A percentile compares a stretch with the other conserved stretches of the same genome.
phyloP scores from a whole-genome alignment of 176 grass and related monocot species.

The Raddia distichophylla region DNA sequence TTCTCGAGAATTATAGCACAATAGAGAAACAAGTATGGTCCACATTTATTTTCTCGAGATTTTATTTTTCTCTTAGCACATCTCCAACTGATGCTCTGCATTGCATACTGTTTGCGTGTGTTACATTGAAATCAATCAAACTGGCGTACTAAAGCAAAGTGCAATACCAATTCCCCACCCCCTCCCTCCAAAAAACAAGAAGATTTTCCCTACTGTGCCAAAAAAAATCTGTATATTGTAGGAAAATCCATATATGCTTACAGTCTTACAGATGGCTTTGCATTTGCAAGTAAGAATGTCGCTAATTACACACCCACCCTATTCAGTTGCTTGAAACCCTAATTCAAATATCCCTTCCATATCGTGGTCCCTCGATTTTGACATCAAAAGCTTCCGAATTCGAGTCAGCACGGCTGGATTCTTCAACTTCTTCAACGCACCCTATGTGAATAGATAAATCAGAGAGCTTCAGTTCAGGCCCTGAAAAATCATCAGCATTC shows the following conservation, averaged over 20 bases:
- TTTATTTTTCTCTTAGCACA: background rate
- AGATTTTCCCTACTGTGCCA: slow-evolving; percentile 29
- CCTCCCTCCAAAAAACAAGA: background rate
- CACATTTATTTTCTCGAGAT: too few species aligned
- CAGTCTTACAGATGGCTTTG: slow-evolving; percentile 5
- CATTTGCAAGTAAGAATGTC: slow-evolving; percentile 24
- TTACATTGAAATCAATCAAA: slow-evolving; percentile 42
- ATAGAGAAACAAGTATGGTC: background rate
- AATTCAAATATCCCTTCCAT: background rate
- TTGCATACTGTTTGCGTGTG: background rate
- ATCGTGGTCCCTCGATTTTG: slow-evolving; percentile 50
- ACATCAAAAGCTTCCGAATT: slow-evolving; percentile 10
- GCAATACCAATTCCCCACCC: background rate
- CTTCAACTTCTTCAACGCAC: slow-evolving; percentile 34
- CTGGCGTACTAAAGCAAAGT: slow-evolving; percentile 27
- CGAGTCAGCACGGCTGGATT: background rate
- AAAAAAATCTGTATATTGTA: slow-evolving; percentile 41
- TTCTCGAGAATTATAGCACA: background rate
- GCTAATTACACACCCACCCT: slow-evolving; percentile 27
- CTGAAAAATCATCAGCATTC: slow-evolving; percentile 5
- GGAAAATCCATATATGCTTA: slow-evolving; percentile 33
- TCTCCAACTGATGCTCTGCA: slow-evolving; percentile 24
- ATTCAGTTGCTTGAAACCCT: slow-evolving; percentile 15
- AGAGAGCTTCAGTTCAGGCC: slow-evolving; percentile 26
- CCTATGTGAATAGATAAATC: slow-evolving; percentile 10